A percentile compares a stretch with the other conserved stretches of the same genome.
Evolutionary conservation across 2,329 filamentous ascomycete species (phyloP).

Genomic region (Plectosphaerella plurivora): DNA sequence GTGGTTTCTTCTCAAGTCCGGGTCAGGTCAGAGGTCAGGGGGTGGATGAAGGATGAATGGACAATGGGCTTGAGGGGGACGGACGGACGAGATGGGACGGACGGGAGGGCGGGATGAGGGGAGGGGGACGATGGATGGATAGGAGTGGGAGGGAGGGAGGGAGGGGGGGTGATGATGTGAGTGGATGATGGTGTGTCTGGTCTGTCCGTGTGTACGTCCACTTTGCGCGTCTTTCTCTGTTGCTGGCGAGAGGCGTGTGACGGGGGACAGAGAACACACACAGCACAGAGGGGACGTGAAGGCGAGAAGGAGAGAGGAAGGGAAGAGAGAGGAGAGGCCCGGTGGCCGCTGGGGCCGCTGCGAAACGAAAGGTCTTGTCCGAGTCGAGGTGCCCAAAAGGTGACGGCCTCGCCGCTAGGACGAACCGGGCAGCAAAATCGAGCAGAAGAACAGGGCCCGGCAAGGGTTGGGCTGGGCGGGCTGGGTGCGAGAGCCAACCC

Average conservation of each 20-base stretch:
- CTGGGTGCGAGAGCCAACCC: constrained; percentile 1
- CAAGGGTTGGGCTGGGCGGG: background rate
- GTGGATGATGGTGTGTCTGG: too few species aligned
- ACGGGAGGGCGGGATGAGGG: constrained; percentile 1
- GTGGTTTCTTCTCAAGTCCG: too few species aligned
- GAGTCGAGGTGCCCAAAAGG: too few species aligned
- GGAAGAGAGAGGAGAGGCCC: too few species aligned
- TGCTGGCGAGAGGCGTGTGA: too few species aligned
- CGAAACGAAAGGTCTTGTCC: constrained; percentile 11
- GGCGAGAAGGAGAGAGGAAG: constrained; percentile 6
- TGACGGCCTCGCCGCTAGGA: constrained; percentile 5
- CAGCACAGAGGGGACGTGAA: background rate
- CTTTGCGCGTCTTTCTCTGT: constrained; percentile 1
- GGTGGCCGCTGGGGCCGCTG: too few species aligned
- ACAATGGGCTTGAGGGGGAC: background rate
- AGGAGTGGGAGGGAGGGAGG: constrained; percentile 1
- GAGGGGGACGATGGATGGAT: background rate
- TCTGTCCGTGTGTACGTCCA: too few species aligned
- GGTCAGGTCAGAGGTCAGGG: background rate
- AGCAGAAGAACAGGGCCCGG: background rate
- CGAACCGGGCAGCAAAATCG: background rate
- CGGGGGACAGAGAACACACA: background rate
- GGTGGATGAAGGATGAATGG: background rate
- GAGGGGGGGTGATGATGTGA: background rate
- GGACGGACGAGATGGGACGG: background rate